These are phyloP conservation scores for Leonotis leonurus DNA, from an alignment of 257 asterid genomes.

Conservation along the genomic window DNA sequence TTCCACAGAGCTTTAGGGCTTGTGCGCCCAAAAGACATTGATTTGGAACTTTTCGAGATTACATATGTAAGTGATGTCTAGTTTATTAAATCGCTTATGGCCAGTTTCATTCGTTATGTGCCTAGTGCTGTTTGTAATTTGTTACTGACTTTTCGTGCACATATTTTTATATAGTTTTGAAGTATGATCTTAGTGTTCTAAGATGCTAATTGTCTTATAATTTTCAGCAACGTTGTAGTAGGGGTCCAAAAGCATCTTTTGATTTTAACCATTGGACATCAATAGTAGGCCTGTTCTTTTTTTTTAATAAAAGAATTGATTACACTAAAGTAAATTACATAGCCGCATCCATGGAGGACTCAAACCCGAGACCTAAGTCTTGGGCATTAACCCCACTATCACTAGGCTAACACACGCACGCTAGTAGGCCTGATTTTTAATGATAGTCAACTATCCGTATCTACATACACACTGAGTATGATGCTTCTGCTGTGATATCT, in stretches of 20 bases:
- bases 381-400: too few relatives aligned
- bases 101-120: not conserved
- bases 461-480: not conserved
- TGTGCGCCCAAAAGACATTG: constrained; percentile 86
- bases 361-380: too few relatives aligned
- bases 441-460: not conserved
- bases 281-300: not conserved
- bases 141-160: not conserved
- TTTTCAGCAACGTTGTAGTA: not conserved
- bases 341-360: too few relatives aligned
- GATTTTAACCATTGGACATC: too few relatives aligned
- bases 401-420: too few relatives aligned
- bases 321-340: too few relatives aligned
- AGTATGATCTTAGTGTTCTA: not conserved
- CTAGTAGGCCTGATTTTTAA: too few relatives aligned
- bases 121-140: not conserved
- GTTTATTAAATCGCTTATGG: too few relatives aligned
- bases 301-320: too few relatives aligned
- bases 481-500: not conserved
- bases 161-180: not conserved
- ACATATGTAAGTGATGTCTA: constrained; percentile 81
- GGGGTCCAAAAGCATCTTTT: not conserved
- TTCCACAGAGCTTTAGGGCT: constrained; percentile 94
- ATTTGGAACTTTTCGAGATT: constrained; percentile 92
- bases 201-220: not conserved